Evolutionary conservation across 495 filamentous ascomycete species (phyloP).

Genomic region (Delitschia confertaspora): DNA sequence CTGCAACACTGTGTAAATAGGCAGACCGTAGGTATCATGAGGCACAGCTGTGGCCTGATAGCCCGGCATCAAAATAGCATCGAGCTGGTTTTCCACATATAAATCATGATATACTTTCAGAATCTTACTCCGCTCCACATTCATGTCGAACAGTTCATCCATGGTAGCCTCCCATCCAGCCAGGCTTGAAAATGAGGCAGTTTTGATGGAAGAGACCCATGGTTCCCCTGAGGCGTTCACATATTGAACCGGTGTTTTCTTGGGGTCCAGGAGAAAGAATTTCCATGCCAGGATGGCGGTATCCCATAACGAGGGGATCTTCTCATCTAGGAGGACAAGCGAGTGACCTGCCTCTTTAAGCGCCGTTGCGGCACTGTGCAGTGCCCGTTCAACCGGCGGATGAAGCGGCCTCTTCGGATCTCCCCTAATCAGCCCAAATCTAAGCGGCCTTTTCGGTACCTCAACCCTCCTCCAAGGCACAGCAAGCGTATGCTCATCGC

Average conservation of each 20-base stretch:
- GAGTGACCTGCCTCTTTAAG: slow-evolving; percentile 25
- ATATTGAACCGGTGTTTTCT: slow-evolving; percentile 23
- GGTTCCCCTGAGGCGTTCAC: slow-evolving; percentile 29
- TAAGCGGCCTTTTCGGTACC: slow-evolving; percentile 7
- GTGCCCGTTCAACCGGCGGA: slow-evolving; percentile 25
- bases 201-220: slow-evolving; percentile 25
- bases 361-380: slow-evolving; percentile 23
- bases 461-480: slow-evolving; percentile 39
- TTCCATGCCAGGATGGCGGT: slow-evolving; percentile 20
- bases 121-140: slow-evolving; percentile 27
- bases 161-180: slow-evolving; percentile 24
- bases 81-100: slow-evolving; percentile 35
- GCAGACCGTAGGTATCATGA: slow-evolving; percentile 42
- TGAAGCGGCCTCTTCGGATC: slow-evolving; percentile 30
- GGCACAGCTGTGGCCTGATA: slow-evolving; percentile 41
- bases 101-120: slow-evolving; percentile 32
- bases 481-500: slow-evolving; percentile 41
- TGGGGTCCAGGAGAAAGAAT: slow-evolving; percentile 29
- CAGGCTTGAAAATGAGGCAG: slow-evolving; percentile 14
- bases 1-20: slow-evolving; percentile 42
- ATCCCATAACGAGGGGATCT: slow-evolving; percentile 22
- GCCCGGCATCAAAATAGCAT: slow-evolving; percentile 41
- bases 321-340: slow-evolving; percentile 18
- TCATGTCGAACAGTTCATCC: slow-evolving; percentile 31
- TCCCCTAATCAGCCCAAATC: slow-evolving; percentile 26